Evolutionary conservation across 495 filamentous ascomycete species (phyloP).

Genomic region (Aspergillus ostianus): DNA sequence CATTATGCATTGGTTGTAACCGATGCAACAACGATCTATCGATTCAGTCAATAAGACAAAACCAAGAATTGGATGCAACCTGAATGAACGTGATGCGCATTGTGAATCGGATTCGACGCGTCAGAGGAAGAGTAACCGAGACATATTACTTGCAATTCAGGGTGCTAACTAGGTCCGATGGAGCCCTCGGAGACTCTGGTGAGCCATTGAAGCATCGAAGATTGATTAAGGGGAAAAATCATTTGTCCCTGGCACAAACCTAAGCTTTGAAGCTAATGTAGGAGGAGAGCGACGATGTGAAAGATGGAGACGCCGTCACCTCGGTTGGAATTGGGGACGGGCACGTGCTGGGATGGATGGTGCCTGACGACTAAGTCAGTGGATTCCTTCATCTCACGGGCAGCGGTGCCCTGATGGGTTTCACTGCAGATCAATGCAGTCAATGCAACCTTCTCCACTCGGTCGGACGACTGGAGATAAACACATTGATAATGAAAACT

Average conservation of each 20-base stretch:
- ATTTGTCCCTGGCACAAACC: not conserved
- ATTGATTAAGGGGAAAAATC: not conserved
- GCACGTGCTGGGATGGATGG: not conserved
- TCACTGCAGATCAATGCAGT: not conserved
- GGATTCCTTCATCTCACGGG: not conserved
- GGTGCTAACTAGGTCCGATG: not conserved
- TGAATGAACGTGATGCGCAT: slow-evolving; percentile 3
- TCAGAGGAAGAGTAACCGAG: not conserved
- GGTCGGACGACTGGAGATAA: not conserved
- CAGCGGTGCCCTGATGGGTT: not conserved
- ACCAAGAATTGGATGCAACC: not conserved
- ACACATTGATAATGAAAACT: not conserved
- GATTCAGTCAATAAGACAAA: not conserved
- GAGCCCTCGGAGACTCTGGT: not conserved
- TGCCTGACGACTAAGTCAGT: not conserved
- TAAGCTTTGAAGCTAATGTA: not conserved
- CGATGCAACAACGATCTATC: not conserved
- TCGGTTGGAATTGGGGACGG: not conserved
- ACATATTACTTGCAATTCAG: not conserved
- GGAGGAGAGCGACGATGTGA: not conserved
- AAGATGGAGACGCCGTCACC: not conserved
- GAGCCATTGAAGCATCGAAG: not conserved
- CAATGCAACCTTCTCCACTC: slow-evolving; percentile 1
- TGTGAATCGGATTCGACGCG: slow-evolving; percentile 6
- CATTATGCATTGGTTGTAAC: not conserved